phyloP scores from a whole-genome alignment of 2,329 filamentous ascomycete genomes.

The Aspergillus quadrilineatus region DNA sequence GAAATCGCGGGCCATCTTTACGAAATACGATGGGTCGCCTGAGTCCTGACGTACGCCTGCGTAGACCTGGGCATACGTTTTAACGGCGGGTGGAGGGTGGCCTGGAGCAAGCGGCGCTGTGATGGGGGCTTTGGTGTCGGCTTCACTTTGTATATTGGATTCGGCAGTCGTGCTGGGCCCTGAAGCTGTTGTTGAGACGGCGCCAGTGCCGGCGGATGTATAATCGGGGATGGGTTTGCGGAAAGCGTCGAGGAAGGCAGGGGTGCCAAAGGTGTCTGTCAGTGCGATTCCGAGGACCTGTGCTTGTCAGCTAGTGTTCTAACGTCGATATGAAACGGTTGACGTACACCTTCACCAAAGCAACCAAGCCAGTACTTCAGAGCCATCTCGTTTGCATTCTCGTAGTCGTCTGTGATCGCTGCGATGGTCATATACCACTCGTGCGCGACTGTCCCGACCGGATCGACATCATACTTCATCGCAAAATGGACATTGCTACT shows the following conservation, averaged over 20 bases:
- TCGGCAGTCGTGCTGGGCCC: conserved; percentile 45
- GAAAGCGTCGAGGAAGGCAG: conserved; percentile 83
- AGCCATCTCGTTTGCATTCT: conserved; percentile 77
- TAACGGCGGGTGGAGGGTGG: conserved; percentile 42
- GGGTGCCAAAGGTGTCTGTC: conserved; percentile 95
- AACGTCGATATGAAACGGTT: neutral
- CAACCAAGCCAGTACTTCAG: conserved; percentile 86
- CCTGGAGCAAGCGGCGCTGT: conserved; percentile 43
- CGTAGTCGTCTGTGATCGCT: conserved; percentile 83
- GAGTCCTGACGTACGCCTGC: conserved; percentile 86
- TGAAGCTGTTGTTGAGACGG: conserved; percentile 42
- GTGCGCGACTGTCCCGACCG: conserved; percentile 88
- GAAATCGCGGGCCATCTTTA: conserved; percentile 75
- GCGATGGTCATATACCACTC: conserved; percentile 99
- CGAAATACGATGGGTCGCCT: conserved; percentile 77
- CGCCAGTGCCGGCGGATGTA: conserved; percentile 43
- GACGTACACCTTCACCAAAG: conserved; percentile 70
- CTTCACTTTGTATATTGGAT: conserved; percentile 38
- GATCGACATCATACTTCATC: conserved; percentile 82
- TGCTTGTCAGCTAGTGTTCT: neutral
- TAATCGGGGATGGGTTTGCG: conserved; percentile 60
- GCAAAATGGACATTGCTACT: conserved; percentile 97
- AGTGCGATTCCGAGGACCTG: conserved; percentile 81
- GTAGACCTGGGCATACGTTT: conserved; percentile 78
- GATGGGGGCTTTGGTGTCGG: conserved; percentile 44